phyloP scores from a whole-genome alignment of 1,139 yeast species.

The Sugiyamaella novakii region DNA sequence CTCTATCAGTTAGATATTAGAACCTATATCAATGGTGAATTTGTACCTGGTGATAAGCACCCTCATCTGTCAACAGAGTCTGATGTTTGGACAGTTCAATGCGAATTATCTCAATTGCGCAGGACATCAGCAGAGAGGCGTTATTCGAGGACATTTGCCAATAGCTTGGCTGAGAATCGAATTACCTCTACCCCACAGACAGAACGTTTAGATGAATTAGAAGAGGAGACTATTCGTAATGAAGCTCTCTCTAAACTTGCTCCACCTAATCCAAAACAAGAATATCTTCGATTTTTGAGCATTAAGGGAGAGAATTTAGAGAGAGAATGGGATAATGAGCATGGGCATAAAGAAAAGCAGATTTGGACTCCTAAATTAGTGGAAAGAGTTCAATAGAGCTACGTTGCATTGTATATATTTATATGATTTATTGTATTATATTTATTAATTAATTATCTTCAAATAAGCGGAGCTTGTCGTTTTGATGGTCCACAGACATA shows the following conservation, averaged over 20 bases:
- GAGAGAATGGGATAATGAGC: constrained; percentile 19
- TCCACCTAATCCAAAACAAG: constrained; percentile 37
- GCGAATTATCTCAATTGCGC: constrained; percentile 25
- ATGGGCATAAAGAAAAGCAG: constrained; percentile 24
- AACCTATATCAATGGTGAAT: constrained; percentile 24
- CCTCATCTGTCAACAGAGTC: constrained; percentile 23
- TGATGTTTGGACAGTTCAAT: constrained; percentile 30
- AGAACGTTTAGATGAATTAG: constrained; percentile 32
- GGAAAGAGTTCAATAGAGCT: background rate
- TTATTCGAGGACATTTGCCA: constrained; percentile 25
- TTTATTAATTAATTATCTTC: background rate
- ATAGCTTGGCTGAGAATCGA: constrained; percentile 23
- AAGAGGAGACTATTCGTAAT: constrained; percentile 25
- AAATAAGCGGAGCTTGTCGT: background rate
- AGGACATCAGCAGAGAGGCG: constrained; percentile 15
- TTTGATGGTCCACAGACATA: too few relatives aligned
- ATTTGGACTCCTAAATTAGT: constrained; percentile 30
- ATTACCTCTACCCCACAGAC: constrained; percentile 35
- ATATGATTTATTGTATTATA: background rate
- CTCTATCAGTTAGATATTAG: constrained; percentile 25
- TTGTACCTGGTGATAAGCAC: constrained; percentile 22
- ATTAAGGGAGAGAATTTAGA: constrained; percentile 29
- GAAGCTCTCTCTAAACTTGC: constrained; percentile 32
- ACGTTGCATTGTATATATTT: background rate
- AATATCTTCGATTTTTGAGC: constrained; percentile 32